Evolutionary conservation across 2,329 filamentous ascomycete genomes (phyloP), one percentile per base, ranked within the genome.

Genomic region (Aspergillus pseudoglaucus): DNA sequence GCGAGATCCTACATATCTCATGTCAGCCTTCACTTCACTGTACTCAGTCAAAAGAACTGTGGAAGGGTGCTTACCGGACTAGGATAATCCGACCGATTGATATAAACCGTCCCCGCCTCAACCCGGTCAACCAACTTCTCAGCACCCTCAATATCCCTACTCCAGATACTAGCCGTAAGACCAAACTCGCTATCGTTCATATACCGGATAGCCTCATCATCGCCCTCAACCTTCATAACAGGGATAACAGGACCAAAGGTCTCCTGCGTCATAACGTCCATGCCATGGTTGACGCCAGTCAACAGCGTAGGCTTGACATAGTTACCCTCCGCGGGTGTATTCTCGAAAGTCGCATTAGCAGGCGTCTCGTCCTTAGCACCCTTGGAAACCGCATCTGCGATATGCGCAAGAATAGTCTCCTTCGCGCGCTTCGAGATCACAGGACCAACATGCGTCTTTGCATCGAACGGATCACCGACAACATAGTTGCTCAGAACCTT

Each of bases 181-280:
- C 91, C 91, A 64, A 95, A 95, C 55, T 95, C 84, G 71, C 88
- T 93, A 66, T 95, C 90, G 61, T 96, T 96, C 90, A 97, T 96
- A 44, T 91, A 72, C 56, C 76, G 73, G 52, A 96, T 73, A 2
- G 91, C 91, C 69, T 96, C 89, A 15, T 80, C 80, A 61, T 96
- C 91, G 57, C 75, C 75, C 62, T 82, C 81, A 52, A 96, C 90
- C 67, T 87, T 88, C 83, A 91, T 88, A 15, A 96, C 82, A 1
- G 90, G 86, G 58, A 97, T 91, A 15, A 96, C 82, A 1, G 91
- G 91, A 0, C 91, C 91, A 64, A 97, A 97, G 0, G 90, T 96
- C 75, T 97, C 91, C 56, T 95, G 89, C 18, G 76, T 88, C 88
- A 96, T 96, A 53, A 95, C 84, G 3, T 73, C 72, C 90, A 95